Percentiles rank a stretch among this genome's conserved stretches.
Conservation (phyloP, 176 grass and related monocot genomes). For the Carex cristatella region DNA sequence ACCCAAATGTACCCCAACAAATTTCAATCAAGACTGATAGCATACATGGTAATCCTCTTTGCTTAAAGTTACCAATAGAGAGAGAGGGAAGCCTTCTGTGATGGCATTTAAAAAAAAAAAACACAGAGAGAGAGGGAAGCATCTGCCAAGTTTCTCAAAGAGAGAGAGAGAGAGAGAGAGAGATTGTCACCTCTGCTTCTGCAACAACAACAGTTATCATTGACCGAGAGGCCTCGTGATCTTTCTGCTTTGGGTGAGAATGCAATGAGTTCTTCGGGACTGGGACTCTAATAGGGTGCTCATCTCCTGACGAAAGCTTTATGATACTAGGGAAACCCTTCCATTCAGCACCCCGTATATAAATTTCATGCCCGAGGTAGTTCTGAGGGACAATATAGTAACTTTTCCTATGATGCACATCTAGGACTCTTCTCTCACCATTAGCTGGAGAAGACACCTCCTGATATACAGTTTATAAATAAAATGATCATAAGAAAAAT, state of each 20-base stretch:
- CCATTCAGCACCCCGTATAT: slow-evolving; percentile 53
- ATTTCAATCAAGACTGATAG: not conserved
- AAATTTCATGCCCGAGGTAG: slow-evolving; percentile 90
- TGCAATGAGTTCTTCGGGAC: slow-evolving; percentile 62
- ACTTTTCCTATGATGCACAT: slow-evolving; percentile 73
- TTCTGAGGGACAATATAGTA: slow-evolving; percentile 89
- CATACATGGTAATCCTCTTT: not conserved
- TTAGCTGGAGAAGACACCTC: slow-evolving; percentile 43
- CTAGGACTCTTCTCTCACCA: slow-evolving; percentile 49
- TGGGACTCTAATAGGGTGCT: slow-evolving; percentile 76
- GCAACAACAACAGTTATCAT: slow-evolving; percentile 84
- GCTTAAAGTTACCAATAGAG: not conserved
- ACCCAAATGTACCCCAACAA: not conserved
- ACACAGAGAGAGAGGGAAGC: not conserved
- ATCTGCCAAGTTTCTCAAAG: not conserved
- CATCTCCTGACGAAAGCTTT: slow-evolving; percentile 74
- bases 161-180: slow-evolving; percentile 23
- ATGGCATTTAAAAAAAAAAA: too few species aligned
- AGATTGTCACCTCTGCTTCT: slow-evolving; percentile 70
- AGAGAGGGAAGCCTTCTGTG: not conserved
- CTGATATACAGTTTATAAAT: slow-evolving; percentile 36
- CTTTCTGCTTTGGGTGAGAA: slow-evolving; percentile 54
- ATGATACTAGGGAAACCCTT: slow-evolving; percentile 50
- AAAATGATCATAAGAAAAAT: slow-evolving; percentile 12
- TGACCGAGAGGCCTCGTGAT: slow-evolving; percentile 38